Base-by-base conservation (phyloP, 1,139 yeast species). In the Suhomyces taliae region DNA sequence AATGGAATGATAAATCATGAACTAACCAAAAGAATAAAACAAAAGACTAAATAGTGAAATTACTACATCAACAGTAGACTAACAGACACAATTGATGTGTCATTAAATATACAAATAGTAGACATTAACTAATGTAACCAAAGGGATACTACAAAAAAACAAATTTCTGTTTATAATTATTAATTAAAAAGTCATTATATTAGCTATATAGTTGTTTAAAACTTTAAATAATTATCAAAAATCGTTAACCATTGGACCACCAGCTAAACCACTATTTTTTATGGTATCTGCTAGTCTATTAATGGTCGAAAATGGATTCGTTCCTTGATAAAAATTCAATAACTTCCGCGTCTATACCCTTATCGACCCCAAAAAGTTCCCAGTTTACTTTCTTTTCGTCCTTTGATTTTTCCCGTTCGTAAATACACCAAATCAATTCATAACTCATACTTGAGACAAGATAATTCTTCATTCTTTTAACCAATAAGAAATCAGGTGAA, bases 371-470 rank as follows among this genome's bases (percentile, higher is more conserved):
- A 52, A 61, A 67, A 9, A 52, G 41, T 11, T 56, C 58, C 76
- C 76, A 72, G 38, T 61, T 54, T 34, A 65, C 52, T 31, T 42
- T 12, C 39, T 31, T 29, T 26, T 48, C 45, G 11, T 45, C 41
- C 27, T 49, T 48, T 2, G 19, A 11, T 37, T 49, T 51, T 43
- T 62, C 64, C 47, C 61, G 51, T 45, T 66, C 63, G 56, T 70
- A 71, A 36, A 74, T 67, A 37, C 66, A 61, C 76, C 76, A 74
- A 27, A 72, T 69, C 59, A 75, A 55, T 54, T 75, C 80, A 53
- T 70, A 72, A 37, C 61, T 60, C 46, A 75, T 64, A 46, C 75
- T 69, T 19, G 76, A 67, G 11, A 67, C 71, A 48, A 74, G 66
- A 55, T 71, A 69, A 49, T 65, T 68, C 45, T 67, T 66, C 70